Base-by-base conservation (phyloP, 116 monocot genomes). In the Phalaenopsis hybrid region DNA sequence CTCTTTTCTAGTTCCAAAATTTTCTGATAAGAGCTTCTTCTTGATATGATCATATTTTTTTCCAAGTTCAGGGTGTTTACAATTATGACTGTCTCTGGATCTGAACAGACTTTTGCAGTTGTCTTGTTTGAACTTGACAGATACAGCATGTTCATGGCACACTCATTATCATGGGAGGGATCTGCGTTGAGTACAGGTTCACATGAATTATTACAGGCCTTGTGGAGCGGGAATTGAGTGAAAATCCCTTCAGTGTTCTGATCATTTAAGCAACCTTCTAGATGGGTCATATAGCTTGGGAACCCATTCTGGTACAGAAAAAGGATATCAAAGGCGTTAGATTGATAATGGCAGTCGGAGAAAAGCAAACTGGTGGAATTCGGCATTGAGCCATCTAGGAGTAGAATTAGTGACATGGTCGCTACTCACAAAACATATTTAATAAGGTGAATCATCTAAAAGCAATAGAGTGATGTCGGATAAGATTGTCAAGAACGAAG, bases 21-120 rank as follows among this genome's bases (percentile, higher is more conserved):
- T 78, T 92, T 93, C 69, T 95, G 95, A 79, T 99, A 99, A 77
- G 98, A 99, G 81, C 89, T 92, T 83, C 95, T 90, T 85, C 95
- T 81, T 72, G 95, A 99, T 48, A 90, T 85, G 57, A 99, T 89
- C 95, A 88, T 90, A 74, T 88, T 85, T 76, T 99, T 99, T 31
- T 86, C 84, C 81, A 77, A 77, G 81, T 61, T 87, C 81, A 92
- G 87, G 61, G 93, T 99, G 79, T 99, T 99, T 18, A 93, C 88
- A 87, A 99, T 80, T 43, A 95, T 85, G 41, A 99, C 81, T 25
- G 86, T 55, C 65, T 88, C 88, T 16, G 89, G 82, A 41, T 83
- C 77, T 13, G 90, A 85, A 28, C 77, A 73, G 15, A 16, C 68
- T 44, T 50, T 79, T 33, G 82, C 61, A 20, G 57, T 70, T 25